Conservation (phyloP, 768 basidiomycete species). For the Suillus sp. region DNA sequence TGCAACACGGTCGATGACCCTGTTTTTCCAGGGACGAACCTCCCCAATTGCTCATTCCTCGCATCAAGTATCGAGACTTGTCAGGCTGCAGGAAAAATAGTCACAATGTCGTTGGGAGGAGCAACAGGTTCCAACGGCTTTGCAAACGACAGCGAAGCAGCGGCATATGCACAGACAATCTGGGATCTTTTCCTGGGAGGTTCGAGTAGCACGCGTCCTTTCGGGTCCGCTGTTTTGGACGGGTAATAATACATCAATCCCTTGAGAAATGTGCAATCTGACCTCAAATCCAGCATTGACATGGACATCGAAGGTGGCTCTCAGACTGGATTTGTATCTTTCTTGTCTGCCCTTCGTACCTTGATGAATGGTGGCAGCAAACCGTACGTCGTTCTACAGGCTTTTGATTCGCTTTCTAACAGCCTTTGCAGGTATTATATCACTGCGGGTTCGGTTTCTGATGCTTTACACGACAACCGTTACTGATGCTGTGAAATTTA, state of each 20-base stretch:
- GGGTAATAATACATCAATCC: conserved; percentile 45
- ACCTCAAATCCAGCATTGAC: conserved; percentile 33
- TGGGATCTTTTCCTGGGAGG: conserved; percentile 74
- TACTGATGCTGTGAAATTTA: conserved; percentile 12
- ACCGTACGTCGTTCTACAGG: conserved; percentile 21
- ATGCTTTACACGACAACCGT: background rate
- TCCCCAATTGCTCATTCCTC: conserved; percentile 63
- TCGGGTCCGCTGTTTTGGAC: conserved; percentile 70
- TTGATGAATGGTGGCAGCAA: conserved; percentile 33
- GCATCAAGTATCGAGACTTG: conserved; percentile 64
- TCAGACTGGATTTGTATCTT: conserved; percentile 31
- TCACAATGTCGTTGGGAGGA: conserved; percentile 61
- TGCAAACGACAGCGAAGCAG: conserved; percentile 55
- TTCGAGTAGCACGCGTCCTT: conserved; percentile 61
- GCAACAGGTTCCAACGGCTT: conserved; percentile 66
- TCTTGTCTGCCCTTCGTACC: conserved; percentile 28
- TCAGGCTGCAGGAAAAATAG: conserved; percentile 64
- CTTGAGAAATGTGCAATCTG: background rate
- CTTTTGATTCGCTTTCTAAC: conserved; percentile 8
- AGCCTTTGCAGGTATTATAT: conserved; percentile 41
- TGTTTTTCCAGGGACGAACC: conserved; percentile 60
- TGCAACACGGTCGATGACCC: conserved; percentile 60
- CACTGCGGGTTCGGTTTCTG: conserved; percentile 38
- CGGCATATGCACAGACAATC: conserved; percentile 62
- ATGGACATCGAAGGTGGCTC: conserved; percentile 52